Conservation (phyloP, 1,139 yeast genomes). For the Groenewaldozyma auringiensis region DNA sequence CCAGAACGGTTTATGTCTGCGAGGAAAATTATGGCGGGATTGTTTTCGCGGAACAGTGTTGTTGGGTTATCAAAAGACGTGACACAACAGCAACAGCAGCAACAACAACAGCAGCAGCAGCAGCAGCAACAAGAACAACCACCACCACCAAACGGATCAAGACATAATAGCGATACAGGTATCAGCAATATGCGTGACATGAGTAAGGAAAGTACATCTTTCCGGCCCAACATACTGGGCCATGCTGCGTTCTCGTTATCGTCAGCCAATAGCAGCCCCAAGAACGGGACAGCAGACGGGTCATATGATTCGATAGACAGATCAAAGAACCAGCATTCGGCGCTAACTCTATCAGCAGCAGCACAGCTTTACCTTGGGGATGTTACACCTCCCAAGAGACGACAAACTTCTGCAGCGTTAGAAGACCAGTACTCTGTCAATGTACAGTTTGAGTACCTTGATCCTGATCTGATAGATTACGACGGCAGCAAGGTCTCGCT, state of each 20-base stretch:
- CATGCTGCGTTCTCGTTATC: not conserved
- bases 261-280: not conserved
- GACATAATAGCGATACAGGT: slow-evolving; percentile 2
- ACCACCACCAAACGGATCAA: not conserved
- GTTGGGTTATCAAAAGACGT: not conserved
- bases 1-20: slow-evolving; percentile 23
- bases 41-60: slow-evolving; percentile 12
- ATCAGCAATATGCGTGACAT: slow-evolving; percentile 8
- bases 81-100: not conserved
- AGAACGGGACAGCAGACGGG: slow-evolving; percentile 9
- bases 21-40: slow-evolving; percentile 27
- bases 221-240: not conserved
- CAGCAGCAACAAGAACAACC: not conserved
- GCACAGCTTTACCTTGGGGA: not conserved
- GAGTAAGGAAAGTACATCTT: slow-evolving; percentile 2
- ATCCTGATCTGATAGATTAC: slow-evolving; percentile 48
- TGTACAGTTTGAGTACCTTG: slow-evolving; percentile 43
- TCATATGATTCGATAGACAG: slow-evolving; percentile 17
- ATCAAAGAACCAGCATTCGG: too few species aligned
- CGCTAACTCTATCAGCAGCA: too few species aligned
- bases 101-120: too few species aligned
- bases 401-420: slow-evolving; percentile 12
- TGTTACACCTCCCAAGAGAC: not conserved
- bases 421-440: slow-evolving; percentile 1
- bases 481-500: slow-evolving; percentile 6